Conservation (phyloP, 345 rosid species). For the Angophora floribunda region DNA sequence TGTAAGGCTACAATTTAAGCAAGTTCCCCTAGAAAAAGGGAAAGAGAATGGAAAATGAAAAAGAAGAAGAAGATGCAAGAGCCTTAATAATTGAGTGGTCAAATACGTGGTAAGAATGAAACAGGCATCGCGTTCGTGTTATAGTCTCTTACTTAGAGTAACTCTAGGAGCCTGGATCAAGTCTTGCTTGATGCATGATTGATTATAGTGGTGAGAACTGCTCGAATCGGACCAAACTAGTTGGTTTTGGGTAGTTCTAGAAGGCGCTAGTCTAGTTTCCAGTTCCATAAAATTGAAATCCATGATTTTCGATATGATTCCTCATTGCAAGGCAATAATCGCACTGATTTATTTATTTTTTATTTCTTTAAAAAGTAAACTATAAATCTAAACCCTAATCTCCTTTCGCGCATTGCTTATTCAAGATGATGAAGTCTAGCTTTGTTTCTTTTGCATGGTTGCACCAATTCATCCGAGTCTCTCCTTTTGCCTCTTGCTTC, state of each 20-base stretch:
- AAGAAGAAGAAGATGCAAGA: not conserved
- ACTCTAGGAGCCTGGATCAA: not conserved
- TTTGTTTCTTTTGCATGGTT: too few relatives aligned
- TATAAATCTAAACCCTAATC: too few relatives aligned
- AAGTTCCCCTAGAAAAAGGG: not conserved
- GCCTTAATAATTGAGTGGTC: not conserved
- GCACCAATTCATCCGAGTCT: too few relatives aligned
- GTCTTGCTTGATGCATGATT: not conserved
- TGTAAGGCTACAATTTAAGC: not conserved
- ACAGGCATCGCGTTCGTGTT: not conserved
- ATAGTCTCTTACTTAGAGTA: not conserved
- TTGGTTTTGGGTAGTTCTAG: not conserved
- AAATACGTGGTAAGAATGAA: not conserved
- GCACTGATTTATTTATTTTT: too few relatives aligned
- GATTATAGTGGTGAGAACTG: not conserved
- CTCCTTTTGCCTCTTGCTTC: too few relatives aligned
- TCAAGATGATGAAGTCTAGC: too few relatives aligned
- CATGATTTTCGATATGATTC: rapidly evolving
- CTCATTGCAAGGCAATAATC: rapidly evolving
- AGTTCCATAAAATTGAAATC: not conserved
- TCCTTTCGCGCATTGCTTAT: too few relatives aligned
- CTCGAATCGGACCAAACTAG: not conserved
- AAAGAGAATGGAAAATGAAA: not conserved
- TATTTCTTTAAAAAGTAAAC: too few relatives aligned
- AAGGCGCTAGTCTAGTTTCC: not conserved